Conservation (phyloP, 2,329 filamentous ascomycete species). For the Penicillium sp. region DNA sequence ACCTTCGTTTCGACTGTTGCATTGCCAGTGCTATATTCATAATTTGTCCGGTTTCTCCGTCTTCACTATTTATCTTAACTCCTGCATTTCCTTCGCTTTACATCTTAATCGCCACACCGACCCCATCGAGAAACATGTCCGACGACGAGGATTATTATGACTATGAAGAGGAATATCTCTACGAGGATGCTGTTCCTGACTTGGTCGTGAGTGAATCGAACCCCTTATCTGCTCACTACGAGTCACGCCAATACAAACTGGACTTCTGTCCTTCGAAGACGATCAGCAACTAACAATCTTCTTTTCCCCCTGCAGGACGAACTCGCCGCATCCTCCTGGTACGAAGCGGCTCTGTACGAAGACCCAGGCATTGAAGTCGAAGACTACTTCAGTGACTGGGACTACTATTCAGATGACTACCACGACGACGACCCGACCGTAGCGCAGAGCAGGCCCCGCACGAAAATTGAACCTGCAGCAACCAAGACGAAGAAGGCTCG, state of each 20-base stretch:
- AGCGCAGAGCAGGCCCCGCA: conserved; percentile 19
- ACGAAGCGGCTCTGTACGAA: conserved; percentile 42
- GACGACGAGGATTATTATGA: conserved; percentile 41
- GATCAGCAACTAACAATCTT: background rate
- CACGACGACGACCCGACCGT: conserved; percentile 44
- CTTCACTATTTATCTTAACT: background rate
- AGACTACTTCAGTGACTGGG: conserved; percentile 47
- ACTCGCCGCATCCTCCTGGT: conserved; percentile 41
- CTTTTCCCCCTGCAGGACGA: conserved; percentile 38
- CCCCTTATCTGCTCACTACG: too few species aligned
- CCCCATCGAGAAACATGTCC: conserved; percentile 29
- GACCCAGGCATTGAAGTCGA: conserved; percentile 40
- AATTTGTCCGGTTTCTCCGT: background rate
- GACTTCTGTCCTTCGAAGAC: background rate
- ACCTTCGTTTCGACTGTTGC: conserved; percentile 4
- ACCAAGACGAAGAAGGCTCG: conserved; percentile 13
- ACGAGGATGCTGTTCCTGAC: conserved; percentile 37
- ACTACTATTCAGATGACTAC: conserved; percentile 47
- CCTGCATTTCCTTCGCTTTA: background rate
- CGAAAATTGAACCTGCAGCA: conserved; percentile 10
- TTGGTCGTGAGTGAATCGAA: conserved; percentile 29
- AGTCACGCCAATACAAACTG: background rate
- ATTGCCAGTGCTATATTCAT: background rate
- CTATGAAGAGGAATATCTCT: conserved; percentile 35
- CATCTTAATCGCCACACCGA: background rate